phyloP scores from a whole-genome alignment of 139 green algal species.

The Chlorella sp. region DNA sequence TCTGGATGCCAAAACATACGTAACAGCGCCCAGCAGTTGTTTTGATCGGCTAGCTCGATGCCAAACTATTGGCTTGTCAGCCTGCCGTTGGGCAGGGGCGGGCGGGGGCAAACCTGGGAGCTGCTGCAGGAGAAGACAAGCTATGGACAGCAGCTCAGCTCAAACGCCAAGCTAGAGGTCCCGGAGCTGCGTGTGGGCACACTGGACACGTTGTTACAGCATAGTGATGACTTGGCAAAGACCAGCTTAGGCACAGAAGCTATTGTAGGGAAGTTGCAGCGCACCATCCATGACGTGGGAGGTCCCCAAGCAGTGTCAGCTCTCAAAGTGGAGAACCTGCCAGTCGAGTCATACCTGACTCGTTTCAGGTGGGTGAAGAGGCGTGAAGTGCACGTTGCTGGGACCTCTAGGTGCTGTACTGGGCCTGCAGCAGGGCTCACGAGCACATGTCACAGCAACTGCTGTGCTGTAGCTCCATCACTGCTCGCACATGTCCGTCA shows the following conservation, averaged over 20 bases:
- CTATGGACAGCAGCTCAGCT: conserved; percentile 19
- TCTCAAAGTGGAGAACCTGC: conserved; percentile 58
- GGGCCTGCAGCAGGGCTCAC: no score
- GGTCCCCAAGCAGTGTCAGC: conserved; percentile 1
- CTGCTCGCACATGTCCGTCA: no score
- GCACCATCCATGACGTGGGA: conserved; percentile 29
- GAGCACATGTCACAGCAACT: no score
- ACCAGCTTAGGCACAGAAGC: conserved; percentile 67
- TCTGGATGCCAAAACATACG: no score
- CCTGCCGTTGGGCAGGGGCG: conserved; percentile 48
- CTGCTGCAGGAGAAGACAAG: conserved; percentile 61
- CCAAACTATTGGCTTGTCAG: conserved; percentile 71
- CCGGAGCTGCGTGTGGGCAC: conserved; percentile 90
- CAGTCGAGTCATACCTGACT: conserved; percentile 69
- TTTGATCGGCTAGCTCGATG: no score
- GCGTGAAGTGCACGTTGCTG: no score
- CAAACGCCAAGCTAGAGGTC: conserved; percentile 75
- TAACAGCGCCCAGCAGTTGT: no score
- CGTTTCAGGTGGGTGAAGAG: conserved; percentile 89
- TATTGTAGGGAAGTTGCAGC: conserved; percentile 81
- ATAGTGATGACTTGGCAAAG: conserved; percentile 88
- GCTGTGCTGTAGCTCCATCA: no score
- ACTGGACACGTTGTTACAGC: conserved; percentile 85
- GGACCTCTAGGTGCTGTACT: no score
- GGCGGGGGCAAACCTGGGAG: conserved; percentile 58